These are phyloP conservation scores for Pelargonium nanum DNA, from an alignment of 345 rosid genomes.

Conservation along the genomic window DNA sequence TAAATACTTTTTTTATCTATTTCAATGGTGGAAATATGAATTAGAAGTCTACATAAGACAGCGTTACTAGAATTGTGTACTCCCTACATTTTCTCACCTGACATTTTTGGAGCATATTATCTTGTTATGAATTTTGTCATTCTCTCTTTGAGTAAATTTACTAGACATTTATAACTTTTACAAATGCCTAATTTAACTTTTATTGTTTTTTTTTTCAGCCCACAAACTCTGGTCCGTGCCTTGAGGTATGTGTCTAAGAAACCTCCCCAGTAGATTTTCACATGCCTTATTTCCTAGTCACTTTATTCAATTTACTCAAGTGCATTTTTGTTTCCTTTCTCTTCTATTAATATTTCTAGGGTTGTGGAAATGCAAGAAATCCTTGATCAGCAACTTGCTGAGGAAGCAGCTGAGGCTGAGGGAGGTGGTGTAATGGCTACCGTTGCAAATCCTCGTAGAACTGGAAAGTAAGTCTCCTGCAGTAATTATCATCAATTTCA, in stretches of 20 bases:
- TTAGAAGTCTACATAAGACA: neutral
- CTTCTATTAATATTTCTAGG: conserved; percentile 20
- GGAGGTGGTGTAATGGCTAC: conserved; percentile 89
- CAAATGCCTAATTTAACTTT: neutral
- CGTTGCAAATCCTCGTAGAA: conserved; percentile 80
- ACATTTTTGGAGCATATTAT: neutral
- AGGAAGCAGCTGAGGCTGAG: conserved; percentile 99
- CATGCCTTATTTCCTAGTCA: neutral
- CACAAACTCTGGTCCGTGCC: neutral
- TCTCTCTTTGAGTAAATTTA: neutral
- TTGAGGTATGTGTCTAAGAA: neutral
- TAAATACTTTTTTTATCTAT: neutral
- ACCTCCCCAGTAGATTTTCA: neutral
- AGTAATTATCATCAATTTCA: too few relatives aligned
- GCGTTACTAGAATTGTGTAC: neutral
- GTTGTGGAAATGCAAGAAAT: conserved; percentile 99
- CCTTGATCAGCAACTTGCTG: conserved; percentile 92
- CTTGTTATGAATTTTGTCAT: neutral
- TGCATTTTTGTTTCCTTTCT: neutral
- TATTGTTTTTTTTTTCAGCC: neutral
- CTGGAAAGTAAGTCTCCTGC: conserved; percentile 49
- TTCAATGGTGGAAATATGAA: neutral
- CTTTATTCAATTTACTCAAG: neutral
- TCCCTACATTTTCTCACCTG: neutral
- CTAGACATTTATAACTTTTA: neutral